A percentile compares a stretch with the other conserved stretches of the same genome.
These are phyloP conservation scores for Eucalyptus brandiana DNA, from an alignment of 345 rosid genomes.

Conservation along the genomic window DNA sequence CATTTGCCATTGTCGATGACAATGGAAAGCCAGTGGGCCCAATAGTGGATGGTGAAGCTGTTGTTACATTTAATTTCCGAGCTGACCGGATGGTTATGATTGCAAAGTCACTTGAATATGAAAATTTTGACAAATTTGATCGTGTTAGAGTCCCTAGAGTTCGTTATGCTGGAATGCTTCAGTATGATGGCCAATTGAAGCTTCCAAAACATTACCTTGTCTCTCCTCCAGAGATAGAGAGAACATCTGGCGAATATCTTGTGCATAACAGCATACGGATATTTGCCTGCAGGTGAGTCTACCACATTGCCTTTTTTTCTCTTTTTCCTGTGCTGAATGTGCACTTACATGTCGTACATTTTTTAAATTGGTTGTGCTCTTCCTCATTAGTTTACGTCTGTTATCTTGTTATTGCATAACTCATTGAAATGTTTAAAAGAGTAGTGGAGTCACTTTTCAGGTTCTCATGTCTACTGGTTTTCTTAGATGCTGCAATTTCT, in stretches of 20 bases:
- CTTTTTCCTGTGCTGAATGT: background rate
- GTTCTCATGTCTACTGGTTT: background rate
- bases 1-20: constrained; percentile 83
- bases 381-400: background rate
- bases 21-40: constrained; percentile 74
- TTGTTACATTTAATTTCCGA: constrained; percentile 83
- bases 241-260: constrained; percentile 95
- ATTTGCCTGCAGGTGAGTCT: constrained; percentile 85
- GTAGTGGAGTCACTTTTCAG: background rate
- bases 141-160: constrained; percentile 83
- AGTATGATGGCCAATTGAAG: constrained; percentile 92
- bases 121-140: constrained; percentile 80
- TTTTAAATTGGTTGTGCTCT: background rate
- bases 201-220: constrained; percentile 83
- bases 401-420: background rate
- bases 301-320: background rate
- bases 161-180: constrained; percentile 93
- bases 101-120: constrained; percentile 90
- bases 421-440: background rate
- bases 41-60: constrained; percentile 89
- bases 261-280: constrained; percentile 63
- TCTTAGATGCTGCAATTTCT: background rate
- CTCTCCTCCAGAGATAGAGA: constrained; percentile 96
- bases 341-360: background rate
- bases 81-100: constrained; percentile 94